Conservation (phyloP, 2,329 filamentous ascomycete genomes). For the Diplodia corticola region DNA sequence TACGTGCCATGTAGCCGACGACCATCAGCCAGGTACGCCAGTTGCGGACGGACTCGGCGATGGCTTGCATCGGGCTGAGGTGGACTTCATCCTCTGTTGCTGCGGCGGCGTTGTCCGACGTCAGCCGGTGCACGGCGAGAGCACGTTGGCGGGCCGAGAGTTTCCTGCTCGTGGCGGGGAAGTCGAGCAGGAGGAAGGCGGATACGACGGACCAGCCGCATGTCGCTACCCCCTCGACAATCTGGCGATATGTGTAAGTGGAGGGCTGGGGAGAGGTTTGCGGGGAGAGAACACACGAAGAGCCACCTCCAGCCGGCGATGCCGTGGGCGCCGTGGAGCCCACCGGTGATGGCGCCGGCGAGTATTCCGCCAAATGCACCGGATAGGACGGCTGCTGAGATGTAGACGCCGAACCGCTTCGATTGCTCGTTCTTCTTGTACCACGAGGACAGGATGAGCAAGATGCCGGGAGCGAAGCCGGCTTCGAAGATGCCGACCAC, state of each 20-base stretch:
- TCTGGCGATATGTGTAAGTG: conserved; percentile 23
- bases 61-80: conserved; percentile 42
- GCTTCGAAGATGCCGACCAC: conserved; percentile 58
- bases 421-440: conserved; percentile 60
- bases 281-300: conserved; percentile 42
- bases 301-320: conserved; percentile 56
- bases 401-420: conserved; percentile 58
- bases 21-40: conserved; percentile 53
- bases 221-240: conserved; percentile 45
- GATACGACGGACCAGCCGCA: conserved; percentile 47
- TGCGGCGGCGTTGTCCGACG: conserved; percentile 45
- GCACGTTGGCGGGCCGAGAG: conserved; percentile 46
- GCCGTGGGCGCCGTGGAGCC: conserved; percentile 48
- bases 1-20: conserved; percentile 50
- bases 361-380: conserved; percentile 57
- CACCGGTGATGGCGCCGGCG: conserved; percentile 51
- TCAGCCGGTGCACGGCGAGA: conserved; percentile 48
- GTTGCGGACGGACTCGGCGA: conserved; percentile 44
- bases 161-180: conserved; percentile 48
- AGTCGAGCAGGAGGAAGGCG: conserved; percentile 52
- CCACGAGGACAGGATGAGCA: conserved; percentile 59
- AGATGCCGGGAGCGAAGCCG: conserved; percentile 57
- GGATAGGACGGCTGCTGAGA: conserved; percentile 58
- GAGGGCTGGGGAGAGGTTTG: neutral
- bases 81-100: conserved; percentile 34